Conservation (phyloP, 2,329 filamentous ascomycete species). For the Neonectria neomacrospora region DNA sequence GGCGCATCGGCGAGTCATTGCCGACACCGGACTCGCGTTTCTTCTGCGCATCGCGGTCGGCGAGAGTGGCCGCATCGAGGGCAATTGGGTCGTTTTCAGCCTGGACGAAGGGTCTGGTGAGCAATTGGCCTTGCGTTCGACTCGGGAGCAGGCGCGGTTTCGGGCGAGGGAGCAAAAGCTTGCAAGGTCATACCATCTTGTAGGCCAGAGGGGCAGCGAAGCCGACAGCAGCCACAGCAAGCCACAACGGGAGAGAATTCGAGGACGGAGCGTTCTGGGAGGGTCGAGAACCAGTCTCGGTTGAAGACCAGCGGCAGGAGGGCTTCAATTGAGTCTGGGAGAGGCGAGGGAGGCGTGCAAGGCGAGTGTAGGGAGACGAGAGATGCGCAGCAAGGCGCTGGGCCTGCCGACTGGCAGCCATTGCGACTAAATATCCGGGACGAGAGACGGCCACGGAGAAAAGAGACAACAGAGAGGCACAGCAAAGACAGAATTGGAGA, state of each 20-base stretch:
- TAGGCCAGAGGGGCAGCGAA: slow-evolving; percentile 65
- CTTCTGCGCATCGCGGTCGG: slow-evolving; percentile 82
- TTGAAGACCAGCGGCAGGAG: slow-evolving; percentile 42
- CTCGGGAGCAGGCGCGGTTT: not conserved
- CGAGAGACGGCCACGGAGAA: slow-evolving; percentile 5
- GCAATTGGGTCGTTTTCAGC: slow-evolving; percentile 54
- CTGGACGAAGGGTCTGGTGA: slow-evolving; percentile 46
- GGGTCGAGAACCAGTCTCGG: slow-evolving; percentile 35
- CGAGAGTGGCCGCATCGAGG: slow-evolving; percentile 76
- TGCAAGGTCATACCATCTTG: slow-evolving; percentile 62
- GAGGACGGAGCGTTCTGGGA: slow-evolving; percentile 34
- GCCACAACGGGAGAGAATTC: slow-evolving; percentile 41
- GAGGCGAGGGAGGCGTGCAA: slow-evolving; percentile 38
- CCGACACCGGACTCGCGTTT: slow-evolving; percentile 78
- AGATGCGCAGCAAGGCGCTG: slow-evolving; percentile 48
- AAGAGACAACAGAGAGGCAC: slow-evolving; percentile 16
- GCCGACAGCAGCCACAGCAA: slow-evolving; percentile 58
- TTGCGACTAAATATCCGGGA: slow-evolving; percentile 39
- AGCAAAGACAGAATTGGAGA: slow-evolving; percentile 28
- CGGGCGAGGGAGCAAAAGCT: not conserved
- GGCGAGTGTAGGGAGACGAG: slow-evolving; percentile 40
- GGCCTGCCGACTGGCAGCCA: slow-evolving; percentile 47
- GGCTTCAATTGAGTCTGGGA: slow-evolving; percentile 43
- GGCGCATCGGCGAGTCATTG: slow-evolving; percentile 88
- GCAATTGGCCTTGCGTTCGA: slow-evolving; percentile 25